Evolutionary conservation across 2,329 filamentous ascomycete genomes (phyloP).

Genomic region (Fusarium sacchari): DNA sequence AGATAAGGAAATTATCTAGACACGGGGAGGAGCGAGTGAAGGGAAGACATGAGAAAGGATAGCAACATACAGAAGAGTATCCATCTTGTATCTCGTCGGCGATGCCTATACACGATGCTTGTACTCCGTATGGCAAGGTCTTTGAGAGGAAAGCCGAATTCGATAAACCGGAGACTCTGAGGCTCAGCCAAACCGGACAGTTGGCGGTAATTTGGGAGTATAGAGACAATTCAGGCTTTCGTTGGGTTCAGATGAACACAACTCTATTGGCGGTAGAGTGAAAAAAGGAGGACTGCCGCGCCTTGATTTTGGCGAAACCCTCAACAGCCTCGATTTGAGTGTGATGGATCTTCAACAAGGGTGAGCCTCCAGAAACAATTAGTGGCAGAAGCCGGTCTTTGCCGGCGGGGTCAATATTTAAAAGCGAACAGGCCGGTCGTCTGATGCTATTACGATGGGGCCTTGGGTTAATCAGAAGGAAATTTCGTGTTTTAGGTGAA

Average conservation of each 20-base stretch:
- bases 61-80: slow-evolving; percentile 69
- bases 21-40: neutral
- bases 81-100: slow-evolving; percentile 56
- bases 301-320: neutral
- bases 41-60: neutral
- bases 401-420: slow-evolving; percentile 20
- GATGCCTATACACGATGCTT: neutral
- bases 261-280: neutral
- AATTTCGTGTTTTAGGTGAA: neutral
- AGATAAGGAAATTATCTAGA: neutral
- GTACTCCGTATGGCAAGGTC: neutral
- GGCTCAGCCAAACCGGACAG: neutral
- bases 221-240: neutral
- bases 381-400: slow-evolving; percentile 23
- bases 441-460: slow-evolving; percentile 2
- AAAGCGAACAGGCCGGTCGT: slow-evolving; percentile 1
- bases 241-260: neutral
- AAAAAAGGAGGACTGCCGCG: neutral
- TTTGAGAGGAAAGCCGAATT: neutral
- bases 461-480: neutral
- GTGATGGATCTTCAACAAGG: slow-evolving; percentile 11
- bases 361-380: neutral
- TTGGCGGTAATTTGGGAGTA: neutral
- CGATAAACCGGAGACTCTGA: neutral
- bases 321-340: neutral